A percentile compares a stretch with the other conserved stretches of the same genome.
These are phyloP conservation scores for Bacterosira constricta DNA, from an alignment of 108 stramenopile species.

Conservation along the genomic window DNA sequence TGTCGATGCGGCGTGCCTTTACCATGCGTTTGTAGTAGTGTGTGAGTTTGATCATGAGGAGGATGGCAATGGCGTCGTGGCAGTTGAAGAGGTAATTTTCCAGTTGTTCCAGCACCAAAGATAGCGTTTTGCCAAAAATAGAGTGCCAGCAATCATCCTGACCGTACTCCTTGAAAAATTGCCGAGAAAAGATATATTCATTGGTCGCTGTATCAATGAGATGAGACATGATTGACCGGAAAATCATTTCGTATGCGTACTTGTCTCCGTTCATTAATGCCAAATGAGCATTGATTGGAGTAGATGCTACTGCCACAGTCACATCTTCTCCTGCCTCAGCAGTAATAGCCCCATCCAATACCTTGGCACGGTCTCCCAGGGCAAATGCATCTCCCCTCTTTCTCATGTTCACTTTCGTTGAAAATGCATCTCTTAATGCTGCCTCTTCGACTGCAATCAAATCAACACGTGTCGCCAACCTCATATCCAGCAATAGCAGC, in stretches of 20 bases:
- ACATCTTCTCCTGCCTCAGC: conserved; percentile 42
- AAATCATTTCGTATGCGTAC: conserved; percentile 95
- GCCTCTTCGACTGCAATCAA: conserved; percentile 95
- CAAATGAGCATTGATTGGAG: conserved; percentile 91
- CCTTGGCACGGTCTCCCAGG: conserved; percentile 71
- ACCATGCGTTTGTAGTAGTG: conserved; percentile 91
- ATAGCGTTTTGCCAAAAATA: conserved; percentile 88
- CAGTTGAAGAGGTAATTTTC: conserved; percentile 97
- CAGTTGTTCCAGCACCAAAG: conserved; percentile 90
- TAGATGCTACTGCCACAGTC: conserved; percentile 46
- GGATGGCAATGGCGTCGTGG: conserved; percentile 93
- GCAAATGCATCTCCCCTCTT: conserved; percentile 95
- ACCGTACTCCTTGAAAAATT: conserved; percentile 88
- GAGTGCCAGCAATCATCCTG: conserved; percentile 82
- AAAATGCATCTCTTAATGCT: conserved; percentile 82
- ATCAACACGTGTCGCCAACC: conserved; percentile 88
- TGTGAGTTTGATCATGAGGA: conserved; percentile 97
- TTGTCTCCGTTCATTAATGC: conserved; percentile 79
- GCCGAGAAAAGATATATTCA: conserved; percentile 94
- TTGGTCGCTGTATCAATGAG: conserved; percentile 96
- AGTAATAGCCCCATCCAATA: conserved; percentile 49
- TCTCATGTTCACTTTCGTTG: conserved; percentile 86
- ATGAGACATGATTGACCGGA: conserved; percentile 93
- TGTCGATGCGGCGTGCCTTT: conserved; percentile 83
- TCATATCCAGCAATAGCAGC: conserved; percentile 88